Conservation (phyloP, 73 alveolate genomes). For the Paramecium pentaurelia region DNA sequence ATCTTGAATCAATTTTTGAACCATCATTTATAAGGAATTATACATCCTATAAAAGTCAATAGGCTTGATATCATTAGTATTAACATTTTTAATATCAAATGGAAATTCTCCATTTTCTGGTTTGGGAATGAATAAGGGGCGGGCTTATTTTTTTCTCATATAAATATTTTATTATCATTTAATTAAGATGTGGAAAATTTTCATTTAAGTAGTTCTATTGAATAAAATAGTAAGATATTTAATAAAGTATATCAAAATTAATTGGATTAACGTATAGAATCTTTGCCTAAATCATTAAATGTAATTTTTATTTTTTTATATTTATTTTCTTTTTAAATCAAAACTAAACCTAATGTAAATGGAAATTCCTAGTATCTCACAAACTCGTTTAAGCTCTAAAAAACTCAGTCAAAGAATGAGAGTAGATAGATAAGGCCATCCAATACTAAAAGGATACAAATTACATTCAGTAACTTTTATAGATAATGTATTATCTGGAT, state of each 20-base stretch:
- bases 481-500: neutral
- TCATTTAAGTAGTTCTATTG: neutral
- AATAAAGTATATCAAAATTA: neutral
- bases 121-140: conserved; percentile 43
- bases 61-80: neutral
- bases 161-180: neutral
- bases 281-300: neutral
- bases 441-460: conserved; percentile 13
- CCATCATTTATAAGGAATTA: neutral
- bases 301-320: neutral
- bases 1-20: conserved; percentile 21
- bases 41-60: conserved; percentile 37
- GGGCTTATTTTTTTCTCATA: conserved; percentile 44
- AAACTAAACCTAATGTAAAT: neutral
- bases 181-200: neutral
- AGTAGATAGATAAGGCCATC: neutral
- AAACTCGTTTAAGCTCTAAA: neutral
- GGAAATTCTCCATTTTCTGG: conserved; percentile 48
- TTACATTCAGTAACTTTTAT: neutral
- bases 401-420: neutral
- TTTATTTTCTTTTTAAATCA: neutral
- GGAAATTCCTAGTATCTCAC: neutral
- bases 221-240: neutral
- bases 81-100: neutral
- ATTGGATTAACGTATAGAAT: neutral